Base-by-base conservation (phyloP, 2,329 filamentous ascomycete species). In the Diaporthe ampelina region DNA sequence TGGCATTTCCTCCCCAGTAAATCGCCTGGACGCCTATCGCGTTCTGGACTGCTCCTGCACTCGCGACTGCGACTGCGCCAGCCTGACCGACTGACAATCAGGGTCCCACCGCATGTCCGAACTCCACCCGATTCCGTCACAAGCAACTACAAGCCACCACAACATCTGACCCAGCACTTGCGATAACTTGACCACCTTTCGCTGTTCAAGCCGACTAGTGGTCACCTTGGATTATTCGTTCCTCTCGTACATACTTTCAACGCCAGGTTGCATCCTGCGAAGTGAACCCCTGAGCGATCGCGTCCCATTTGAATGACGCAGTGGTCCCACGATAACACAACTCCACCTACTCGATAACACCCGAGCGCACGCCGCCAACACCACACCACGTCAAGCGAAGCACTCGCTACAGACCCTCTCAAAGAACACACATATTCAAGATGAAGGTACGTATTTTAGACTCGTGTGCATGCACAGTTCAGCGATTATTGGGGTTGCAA, bases 371-470 rank as follows among this genome's bases (percentile, higher is more conserved):
- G 37, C 21, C 40, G 52, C 50, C 52, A 52, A 58, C 69, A 15
- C 63, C 59, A 43, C 37, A 59, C 57, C 57, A 67, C 48, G 40
- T n/a, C n/a, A 24, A 37, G 21, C 32, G 32, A 21, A 24, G 10
- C 43, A 68, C 54, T 29, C 50, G 50, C 21, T 70, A 11, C 40
- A 43, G 9, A 43, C n/a, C 17, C 48, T 37, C 63, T 58, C 32
- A 2, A 32, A 48, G 32, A 54, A n/a, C 24, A 40, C 63, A 13
- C n/a, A 54, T 26, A 21, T 54, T 2, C 77, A 83, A 79, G 40
- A 85, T 85, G 84, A 85, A 85, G 81, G 84, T 84, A 77, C 72
- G 82, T 72, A n/a, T 35, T 45, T n/a, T 1, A 9, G 7, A n/a
- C 13, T 4, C 11, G 3, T 10, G 26, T 32, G 7, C 35, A 37